phyloP scores from a whole-genome alignment of 1,284 basidiomycete species.

The Malassezia psittaci region DNA sequence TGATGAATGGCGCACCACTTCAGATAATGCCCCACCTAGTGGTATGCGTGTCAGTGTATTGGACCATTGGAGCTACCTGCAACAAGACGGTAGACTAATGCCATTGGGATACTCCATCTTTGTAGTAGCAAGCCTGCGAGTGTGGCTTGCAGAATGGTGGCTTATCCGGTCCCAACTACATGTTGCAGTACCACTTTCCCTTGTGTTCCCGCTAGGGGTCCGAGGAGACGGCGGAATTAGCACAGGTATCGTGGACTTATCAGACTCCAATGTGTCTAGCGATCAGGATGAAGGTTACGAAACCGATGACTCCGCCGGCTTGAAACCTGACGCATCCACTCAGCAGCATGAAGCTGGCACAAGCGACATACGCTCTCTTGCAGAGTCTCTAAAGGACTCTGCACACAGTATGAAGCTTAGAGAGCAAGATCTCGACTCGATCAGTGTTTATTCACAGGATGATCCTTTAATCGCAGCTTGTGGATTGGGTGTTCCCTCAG shows the following conservation, averaged over 20 bases:
- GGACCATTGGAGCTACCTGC: conserved; percentile 3
- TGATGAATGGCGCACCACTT: conserved; percentile 8
- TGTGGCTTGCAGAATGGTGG: conserved; percentile 19
- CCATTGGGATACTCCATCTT: conserved; percentile 8
- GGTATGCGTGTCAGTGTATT: neutral
- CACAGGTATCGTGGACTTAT: conserved; percentile 13
- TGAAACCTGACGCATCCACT: neutral
- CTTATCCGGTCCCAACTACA: conserved; percentile 16
- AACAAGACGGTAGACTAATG: conserved; percentile 10
- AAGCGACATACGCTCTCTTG: neutral
- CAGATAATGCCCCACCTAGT: neutral
- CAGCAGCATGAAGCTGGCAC: neutral
- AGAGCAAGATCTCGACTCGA: neutral
- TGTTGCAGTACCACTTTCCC: conserved; percentile 5
- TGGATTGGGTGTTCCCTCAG: neutral
- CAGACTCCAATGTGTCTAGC: neutral
- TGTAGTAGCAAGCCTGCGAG: conserved; percentile 4
- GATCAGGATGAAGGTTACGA: neutral
- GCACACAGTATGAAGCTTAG: neutral
- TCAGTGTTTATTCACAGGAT: conserved; percentile 1
- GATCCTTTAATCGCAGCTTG: conserved; percentile 12
- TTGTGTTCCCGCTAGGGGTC: conserved; percentile 10
- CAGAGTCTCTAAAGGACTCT: conserved; percentile 2
- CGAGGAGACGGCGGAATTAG: conserved; percentile 15
- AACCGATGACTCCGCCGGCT: neutral